phyloP scores from a whole-genome alignment of 495 filamentous ascomycete species.

The Daldinia vernicosa region DNA sequence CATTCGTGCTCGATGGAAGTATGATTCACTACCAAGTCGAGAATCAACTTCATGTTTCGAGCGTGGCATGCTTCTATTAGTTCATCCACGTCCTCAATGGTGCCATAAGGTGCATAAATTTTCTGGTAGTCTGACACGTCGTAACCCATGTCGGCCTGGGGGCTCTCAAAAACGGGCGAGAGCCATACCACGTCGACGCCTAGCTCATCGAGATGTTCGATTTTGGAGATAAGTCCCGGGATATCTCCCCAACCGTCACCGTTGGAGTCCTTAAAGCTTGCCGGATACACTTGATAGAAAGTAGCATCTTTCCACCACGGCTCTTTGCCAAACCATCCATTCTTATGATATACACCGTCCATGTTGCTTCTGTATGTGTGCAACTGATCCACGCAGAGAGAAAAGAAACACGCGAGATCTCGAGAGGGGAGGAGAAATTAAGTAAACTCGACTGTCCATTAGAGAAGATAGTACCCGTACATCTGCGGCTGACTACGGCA shows the following conservation, averaged over 20 bases:
- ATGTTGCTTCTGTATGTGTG: conserved; percentile 22
- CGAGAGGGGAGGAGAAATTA: background rate
- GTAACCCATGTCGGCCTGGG: conserved; percentile 72
- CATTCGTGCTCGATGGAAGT: conserved; percentile 80
- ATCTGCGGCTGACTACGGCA: background rate
- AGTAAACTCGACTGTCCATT: background rate
- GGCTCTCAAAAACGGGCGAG: conserved; percentile 72
- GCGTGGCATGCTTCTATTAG: conserved; percentile 63
- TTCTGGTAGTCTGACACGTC: conserved; percentile 74
- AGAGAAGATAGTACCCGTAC: background rate
- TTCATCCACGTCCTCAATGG: conserved; percentile 70
- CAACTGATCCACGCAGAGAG: background rate
- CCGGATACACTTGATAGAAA: conserved; percentile 76
- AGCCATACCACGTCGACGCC: conserved; percentile 75
- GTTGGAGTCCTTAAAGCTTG: conserved; percentile 72
- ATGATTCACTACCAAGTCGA: conserved; percentile 82
- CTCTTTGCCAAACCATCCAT: conserved; percentile 36
- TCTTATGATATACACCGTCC: conserved; percentile 25
- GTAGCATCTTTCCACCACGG: conserved; percentile 55
- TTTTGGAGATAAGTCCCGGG: conserved; percentile 69
- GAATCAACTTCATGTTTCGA: conserved; percentile 73
- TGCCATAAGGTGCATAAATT: conserved; percentile 69
- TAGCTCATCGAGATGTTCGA: conserved; percentile 70
- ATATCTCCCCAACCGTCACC: conserved; percentile 74
- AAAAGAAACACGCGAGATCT: background rate